phyloP scores from a whole-genome alignment of 805 yeast genomes.

The Suhomyces pyralidae region DNA sequence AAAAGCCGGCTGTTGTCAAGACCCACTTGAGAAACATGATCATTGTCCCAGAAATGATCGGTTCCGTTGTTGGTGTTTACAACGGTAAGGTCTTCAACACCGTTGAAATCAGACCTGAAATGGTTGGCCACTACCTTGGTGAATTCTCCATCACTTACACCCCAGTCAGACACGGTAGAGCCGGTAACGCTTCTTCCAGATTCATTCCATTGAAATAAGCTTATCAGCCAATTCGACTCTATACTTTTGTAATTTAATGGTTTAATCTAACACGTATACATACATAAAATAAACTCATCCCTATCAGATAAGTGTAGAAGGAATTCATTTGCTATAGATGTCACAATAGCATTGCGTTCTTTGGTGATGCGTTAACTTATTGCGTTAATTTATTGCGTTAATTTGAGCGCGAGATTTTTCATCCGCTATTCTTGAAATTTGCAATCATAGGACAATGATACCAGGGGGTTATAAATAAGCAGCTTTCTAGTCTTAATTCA shows the following conservation, averaged over 20 bases:
- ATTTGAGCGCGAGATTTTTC: conserved; percentile 1
- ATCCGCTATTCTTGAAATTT: background rate
- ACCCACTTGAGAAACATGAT: conserved; percentile 99
- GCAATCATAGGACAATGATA: background rate
- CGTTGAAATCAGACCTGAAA: conserved; percentile 98
- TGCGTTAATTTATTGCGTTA: background rate
- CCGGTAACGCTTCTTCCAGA: conserved; percentile 79
- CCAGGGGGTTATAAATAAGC: background rate
- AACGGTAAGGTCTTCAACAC: conserved; percentile 99
- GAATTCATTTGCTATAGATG: too few species aligned
- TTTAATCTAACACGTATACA: conserved; percentile 9
- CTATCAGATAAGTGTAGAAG: background rate
- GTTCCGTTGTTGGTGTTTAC: conserved; percentile 98
- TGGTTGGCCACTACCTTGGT: conserved; percentile 99
- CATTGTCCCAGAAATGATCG: conserved; percentile 99
- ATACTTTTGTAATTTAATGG: conserved; percentile 13
- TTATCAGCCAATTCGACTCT: conserved; percentile 2
- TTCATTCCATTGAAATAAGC: conserved; percentile 64
- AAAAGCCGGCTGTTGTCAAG: conserved; percentile 97
- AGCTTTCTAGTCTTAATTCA: background rate
- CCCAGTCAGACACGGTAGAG: conserved; percentile 99
- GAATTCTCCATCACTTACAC: conserved; percentile 99
- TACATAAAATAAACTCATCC: conserved; percentile 3
- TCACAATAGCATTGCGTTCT: too few species aligned
- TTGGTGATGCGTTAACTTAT: background rate